These are phyloP conservation scores for Phytophthora ramorum DNA, from an alignment of 352 stramenopile genomes.

Conservation along the genomic window DNA sequence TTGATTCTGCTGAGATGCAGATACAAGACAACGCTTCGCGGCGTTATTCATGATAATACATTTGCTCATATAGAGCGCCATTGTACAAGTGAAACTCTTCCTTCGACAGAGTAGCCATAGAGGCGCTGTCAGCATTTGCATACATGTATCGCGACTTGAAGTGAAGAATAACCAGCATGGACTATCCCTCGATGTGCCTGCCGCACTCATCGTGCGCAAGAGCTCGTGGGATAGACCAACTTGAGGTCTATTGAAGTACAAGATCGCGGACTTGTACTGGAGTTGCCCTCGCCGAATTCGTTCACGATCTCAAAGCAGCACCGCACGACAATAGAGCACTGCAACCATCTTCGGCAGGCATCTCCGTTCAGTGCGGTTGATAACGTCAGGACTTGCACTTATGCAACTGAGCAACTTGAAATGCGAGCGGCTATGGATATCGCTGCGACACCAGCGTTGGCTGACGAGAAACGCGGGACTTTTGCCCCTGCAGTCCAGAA, in stretches of 20 bases:
- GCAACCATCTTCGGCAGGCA: conserved; percentile 1
- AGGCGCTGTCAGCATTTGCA: no score
- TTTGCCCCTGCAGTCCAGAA: background rate
- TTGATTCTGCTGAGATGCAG: conserved; percentile 27
- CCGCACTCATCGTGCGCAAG: no score
- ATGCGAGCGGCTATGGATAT: background rate
- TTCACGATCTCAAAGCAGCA: background rate
- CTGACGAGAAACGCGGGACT: background rate
- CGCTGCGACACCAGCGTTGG: background rate
- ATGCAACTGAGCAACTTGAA: background rate
- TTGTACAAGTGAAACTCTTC: background rate
- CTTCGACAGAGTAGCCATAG: background rate
- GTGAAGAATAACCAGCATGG: background rate
- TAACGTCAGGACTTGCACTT: background rate
- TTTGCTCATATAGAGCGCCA: conserved; percentile 8
- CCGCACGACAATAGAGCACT: conserved; percentile 1
- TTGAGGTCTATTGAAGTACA: no score
- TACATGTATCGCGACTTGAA: no score
- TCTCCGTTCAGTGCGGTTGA: conserved; percentile 15
- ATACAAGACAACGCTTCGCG: conserved; percentile 20
- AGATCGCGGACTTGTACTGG: no score
- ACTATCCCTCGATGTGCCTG: background rate
- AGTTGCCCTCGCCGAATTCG: background rate
- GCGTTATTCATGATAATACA: conserved; percentile 34
- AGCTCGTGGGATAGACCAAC: no score